These are phyloP conservation scores for Lipomyces yamadae DNA, from an alignment of 805 yeast species.

Conservation along the genomic window DNA sequence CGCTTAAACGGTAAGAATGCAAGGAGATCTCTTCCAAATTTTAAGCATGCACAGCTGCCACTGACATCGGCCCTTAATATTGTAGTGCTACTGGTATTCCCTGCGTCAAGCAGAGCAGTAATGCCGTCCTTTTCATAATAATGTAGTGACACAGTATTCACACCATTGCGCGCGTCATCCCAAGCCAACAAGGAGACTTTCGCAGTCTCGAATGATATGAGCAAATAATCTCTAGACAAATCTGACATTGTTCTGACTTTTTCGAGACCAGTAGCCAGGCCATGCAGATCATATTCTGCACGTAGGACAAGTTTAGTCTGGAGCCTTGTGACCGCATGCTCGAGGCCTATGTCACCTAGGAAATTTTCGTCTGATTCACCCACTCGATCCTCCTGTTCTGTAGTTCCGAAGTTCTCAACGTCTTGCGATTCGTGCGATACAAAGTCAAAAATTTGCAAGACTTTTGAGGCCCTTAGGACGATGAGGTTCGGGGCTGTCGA, in stretches of 20 bases:
- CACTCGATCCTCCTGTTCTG: constrained; percentile 16
- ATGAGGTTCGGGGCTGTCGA: constrained; percentile 56
- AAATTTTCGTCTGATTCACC: constrained; percentile 31
- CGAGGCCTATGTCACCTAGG: constrained; percentile 40
- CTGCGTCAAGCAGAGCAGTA: constrained; percentile 17
- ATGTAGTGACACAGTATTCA: constrained; percentile 81
- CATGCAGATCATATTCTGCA: constrained; percentile 73
- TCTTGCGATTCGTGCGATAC: constrained; percentile 41
- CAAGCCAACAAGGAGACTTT: constrained; percentile 78
- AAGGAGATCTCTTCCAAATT: constrained; percentile 64
- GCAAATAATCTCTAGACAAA: constrained; percentile 60
- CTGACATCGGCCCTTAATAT: constrained; percentile 66
- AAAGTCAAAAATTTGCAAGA: constrained; percentile 65
- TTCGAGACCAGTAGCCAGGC: constrained; percentile 64
- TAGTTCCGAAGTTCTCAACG: not conserved
- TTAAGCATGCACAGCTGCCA: constrained; percentile 53
- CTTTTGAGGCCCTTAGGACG: constrained; percentile 65
- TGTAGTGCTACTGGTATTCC: constrained; percentile 46
- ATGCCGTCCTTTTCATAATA: constrained; percentile 73
- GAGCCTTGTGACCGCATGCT: constrained; percentile 36
- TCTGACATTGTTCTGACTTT: constrained; percentile 50
- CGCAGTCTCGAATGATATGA: constrained; percentile 72
- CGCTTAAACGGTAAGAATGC: constrained; percentile 70
- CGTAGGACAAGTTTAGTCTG: constrained; percentile 50
- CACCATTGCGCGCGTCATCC: constrained; percentile 57